Evolutionary conservation across 345 rosid genomes (phyloP).

Genomic region (Xanthoceras sorbifolium): DNA sequence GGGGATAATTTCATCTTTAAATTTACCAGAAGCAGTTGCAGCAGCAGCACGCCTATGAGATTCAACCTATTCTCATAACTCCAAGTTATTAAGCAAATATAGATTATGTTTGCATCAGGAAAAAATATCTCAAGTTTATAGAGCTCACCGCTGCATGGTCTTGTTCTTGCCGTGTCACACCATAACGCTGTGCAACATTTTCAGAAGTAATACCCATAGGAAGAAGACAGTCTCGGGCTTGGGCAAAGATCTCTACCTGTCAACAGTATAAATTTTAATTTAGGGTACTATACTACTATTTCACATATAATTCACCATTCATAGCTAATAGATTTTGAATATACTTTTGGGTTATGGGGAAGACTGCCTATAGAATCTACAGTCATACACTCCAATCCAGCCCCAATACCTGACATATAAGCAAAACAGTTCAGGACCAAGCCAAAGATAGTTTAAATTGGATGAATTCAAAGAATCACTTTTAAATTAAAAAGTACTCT

Average conservation of each 20-base stretch:
- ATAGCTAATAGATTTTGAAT: background rate
- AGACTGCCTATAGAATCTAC: constrained; percentile 33
- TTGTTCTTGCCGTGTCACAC: constrained; percentile 85
- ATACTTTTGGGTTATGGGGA: constrained; percentile 66
- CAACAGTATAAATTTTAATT: constrained; percentile 11
- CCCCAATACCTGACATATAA: constrained; percentile 67
- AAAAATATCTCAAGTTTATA: background rate
- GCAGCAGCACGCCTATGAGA: constrained; percentile 95
- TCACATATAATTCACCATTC: constrained; percentile 8
- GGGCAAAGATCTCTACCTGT: constrained; percentile 60
- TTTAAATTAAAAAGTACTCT: constrained; percentile 6
- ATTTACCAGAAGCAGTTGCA: constrained; percentile 84
- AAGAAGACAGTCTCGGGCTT: constrained; percentile 91
- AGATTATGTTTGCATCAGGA: constrained; percentile 11
- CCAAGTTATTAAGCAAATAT: constrained; percentile 16
- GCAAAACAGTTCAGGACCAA: constrained; percentile 19
- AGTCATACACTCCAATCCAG: constrained; percentile 93
- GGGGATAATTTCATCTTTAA: constrained; percentile 85
- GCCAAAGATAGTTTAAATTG: background rate
- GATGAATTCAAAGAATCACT: background rate
- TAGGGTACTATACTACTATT: background rate
- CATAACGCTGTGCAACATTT: constrained; percentile 82
- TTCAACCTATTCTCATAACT: constrained; percentile 58
- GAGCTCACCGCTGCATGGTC: constrained; percentile 83
- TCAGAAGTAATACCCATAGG: constrained; percentile 98